These are phyloP conservation scores for Globisporangium polare DNA, from an alignment of 352 stramenopile genomes.

Conservation along the genomic window DNA sequence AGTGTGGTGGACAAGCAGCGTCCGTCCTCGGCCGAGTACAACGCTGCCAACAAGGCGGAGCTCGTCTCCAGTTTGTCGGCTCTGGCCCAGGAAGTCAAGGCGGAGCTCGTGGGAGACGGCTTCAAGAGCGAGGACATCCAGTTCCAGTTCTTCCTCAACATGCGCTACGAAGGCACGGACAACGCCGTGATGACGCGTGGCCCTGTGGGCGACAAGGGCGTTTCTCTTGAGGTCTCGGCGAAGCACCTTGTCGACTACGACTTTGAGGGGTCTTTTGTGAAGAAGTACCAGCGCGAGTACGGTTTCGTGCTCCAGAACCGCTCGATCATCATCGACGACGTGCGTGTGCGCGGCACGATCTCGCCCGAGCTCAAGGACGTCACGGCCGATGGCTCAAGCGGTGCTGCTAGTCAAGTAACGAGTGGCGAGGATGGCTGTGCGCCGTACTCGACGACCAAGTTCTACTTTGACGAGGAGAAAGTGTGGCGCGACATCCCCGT, in stretches of 20 bases:
- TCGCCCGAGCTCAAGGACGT: constrained; percentile 64
- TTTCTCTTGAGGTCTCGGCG: constrained; percentile 23
- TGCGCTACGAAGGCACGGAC: constrained; percentile 98
- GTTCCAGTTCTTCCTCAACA: constrained; percentile 96
- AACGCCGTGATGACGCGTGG: constrained; percentile 96
- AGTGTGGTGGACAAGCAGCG: constrained; percentile 97
- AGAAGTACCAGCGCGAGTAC: constrained; percentile 96
- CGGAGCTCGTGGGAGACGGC: constrained; percentile 70
- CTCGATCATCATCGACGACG: constrained; percentile 95
- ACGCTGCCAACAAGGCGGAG: constrained; percentile 34
- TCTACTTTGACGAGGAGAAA: constrained; percentile 84
- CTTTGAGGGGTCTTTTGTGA: constrained; percentile 85
- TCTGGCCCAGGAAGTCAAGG: constrained; percentile 55
- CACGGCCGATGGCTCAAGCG: not conserved
- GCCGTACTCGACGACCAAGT: constrained; percentile 59
- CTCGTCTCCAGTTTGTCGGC: constrained; percentile 45
- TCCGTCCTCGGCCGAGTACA: constrained; percentile 77
- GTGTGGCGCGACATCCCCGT: constrained; percentile 85
- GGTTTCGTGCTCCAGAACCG: constrained; percentile 95
- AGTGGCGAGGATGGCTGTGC: constrained; percentile 19
- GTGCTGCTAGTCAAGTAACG: not conserved
- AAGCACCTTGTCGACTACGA: constrained; percentile 65
- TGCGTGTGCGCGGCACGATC: constrained; percentile 95
- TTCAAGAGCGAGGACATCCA: constrained; percentile 90
- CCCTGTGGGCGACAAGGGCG: constrained; percentile 39